Base-by-base conservation (phyloP, 257 asterid species). In the Nemophila menziesii region DNA sequence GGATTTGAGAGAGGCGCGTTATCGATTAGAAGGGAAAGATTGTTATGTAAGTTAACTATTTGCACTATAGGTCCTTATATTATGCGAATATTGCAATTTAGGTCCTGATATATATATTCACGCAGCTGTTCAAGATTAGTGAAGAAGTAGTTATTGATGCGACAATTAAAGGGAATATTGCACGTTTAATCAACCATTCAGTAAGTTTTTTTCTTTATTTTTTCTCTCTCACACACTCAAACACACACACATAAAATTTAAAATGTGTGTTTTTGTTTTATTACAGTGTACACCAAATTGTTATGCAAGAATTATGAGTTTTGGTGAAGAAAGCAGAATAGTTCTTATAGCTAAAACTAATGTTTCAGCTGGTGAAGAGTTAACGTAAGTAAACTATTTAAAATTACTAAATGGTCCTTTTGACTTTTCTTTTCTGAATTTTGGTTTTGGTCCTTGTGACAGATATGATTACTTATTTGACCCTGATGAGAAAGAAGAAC, bases 211-310 rank as follows among this genome's bases (percentile, higher is more conserved):
- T 44, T 45, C 33, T 20, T 48, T 14, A 49, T 16, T 39, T 10
- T 44, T 36, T 22, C 2, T 44, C 16, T 46, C n/a, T n/a, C 9
- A 7, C 36, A 29, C 12, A 13, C 36, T 5, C 12, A 7, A 9
- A 9, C 33, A 24, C 9, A 13, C 36, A 29, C 33, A 7, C 36
- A 29, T 13, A 5, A 5, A 29, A 22, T 15, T 33, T 40, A 22
- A 16, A n/a, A 17, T 19, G 9, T 36, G 44, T 61, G 12, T 29
- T 37, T 9, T 20, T 11, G 42, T 43, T 49, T 12, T 56, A 23
- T 11, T 65, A 63, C 85, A 90, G 99, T 90, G 99, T 66, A 79
- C 66, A 92, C 99, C 99, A 27, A 90, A 75, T 52, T 90, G 96
- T 61, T 81, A 90, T 18, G 93, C 96, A 8, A 79, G 99, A 73